phyloP scores from a whole-genome alignment of 2,329 filamentous ascomycete genomes.

The Thermochaetoides dissita region DNA sequence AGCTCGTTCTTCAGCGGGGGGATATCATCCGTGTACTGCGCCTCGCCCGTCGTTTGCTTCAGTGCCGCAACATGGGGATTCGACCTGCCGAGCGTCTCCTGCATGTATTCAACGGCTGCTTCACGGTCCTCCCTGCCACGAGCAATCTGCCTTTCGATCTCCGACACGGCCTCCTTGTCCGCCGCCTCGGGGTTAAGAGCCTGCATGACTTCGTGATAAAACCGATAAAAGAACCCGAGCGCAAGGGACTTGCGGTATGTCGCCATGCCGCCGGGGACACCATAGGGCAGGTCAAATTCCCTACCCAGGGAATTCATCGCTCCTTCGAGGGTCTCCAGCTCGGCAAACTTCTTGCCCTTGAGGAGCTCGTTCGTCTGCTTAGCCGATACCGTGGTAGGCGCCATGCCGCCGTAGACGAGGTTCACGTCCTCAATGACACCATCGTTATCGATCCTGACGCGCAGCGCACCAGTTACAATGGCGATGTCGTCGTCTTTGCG shows the following conservation, averaged over 20 bases:
- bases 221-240: slow-evolving; percentile 89
- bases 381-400: slow-evolving; percentile 76
- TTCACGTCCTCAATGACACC: slow-evolving; percentile 61
- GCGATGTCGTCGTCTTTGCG: slow-evolving; percentile 97
- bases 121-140: slow-evolving; percentile 64
- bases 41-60: slow-evolving; percentile 87
- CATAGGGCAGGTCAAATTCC: slow-evolving; percentile 79
- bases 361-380: slow-evolving; percentile 64
- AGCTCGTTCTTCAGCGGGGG: slow-evolving; percentile 77
- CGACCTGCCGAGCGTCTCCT: slow-evolving; percentile 73
- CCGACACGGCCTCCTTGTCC: slow-evolving; percentile 63
- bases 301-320: slow-evolving; percentile 77
- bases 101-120: slow-evolving; percentile 62
- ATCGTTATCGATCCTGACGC: slow-evolving; percentile 54
- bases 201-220: slow-evolving; percentile 77
- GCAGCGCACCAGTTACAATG: slow-evolving; percentile 80
- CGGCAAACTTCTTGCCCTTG: slow-evolving; percentile 62
- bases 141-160: slow-evolving; percentile 77
- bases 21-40: slow-evolving; percentile 93
- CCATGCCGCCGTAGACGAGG: slow-evolving; percentile 91
- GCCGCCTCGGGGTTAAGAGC: slow-evolving; percentile 34
- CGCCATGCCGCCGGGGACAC: slow-evolving; percentile 93
- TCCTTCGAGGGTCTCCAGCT: slow-evolving; percentile 73
- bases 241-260: slow-evolving; percentile 87
- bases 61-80: slow-evolving; percentile 77